These are phyloP conservation scores for Tilletia horrida DNA, from an alignment of 1,284 basidiomycete genomes.

Conservation along the genomic window DNA sequence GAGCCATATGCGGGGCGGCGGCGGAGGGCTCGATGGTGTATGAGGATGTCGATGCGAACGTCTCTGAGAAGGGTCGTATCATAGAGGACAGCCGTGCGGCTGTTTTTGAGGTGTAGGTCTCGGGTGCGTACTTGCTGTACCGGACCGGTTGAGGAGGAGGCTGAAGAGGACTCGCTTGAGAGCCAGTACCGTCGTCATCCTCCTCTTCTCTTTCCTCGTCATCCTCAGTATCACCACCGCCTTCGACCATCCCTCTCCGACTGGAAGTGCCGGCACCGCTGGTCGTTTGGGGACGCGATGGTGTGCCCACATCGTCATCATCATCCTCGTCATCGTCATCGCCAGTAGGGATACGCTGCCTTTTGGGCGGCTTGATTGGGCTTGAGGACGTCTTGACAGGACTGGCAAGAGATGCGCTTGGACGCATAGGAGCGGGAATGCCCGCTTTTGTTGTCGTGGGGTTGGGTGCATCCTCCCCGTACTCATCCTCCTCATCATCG, in stretches of 20 bases:
- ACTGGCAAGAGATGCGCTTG: conserved; percentile 7
- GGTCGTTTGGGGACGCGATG: too few species aligned
- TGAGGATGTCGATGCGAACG: conserved; percentile 19
- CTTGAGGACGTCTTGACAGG: conserved; percentile 8
- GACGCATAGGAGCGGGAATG: conserved; percentile 3
- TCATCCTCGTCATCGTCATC: neutral
- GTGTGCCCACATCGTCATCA: neutral
- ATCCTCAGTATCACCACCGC: neutral
- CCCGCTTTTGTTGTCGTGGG: conserved; percentile 3
- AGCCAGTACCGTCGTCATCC: neutral
- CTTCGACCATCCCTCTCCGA: too few species aligned
- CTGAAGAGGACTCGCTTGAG: neutral
- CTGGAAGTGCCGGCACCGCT: too few species aligned
- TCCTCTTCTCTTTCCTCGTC: neutral
- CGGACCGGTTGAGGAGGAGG: conserved; percentile 5
- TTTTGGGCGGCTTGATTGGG: neutral
- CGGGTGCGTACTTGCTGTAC: conserved; percentile 10
- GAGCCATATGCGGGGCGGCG: conserved; percentile 80
- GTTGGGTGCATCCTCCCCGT: conserved; percentile 16
- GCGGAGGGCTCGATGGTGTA: conserved; percentile 78
- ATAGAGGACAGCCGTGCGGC: conserved; percentile 15
- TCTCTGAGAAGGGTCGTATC: conserved; percentile 20
- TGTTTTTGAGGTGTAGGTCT: conserved; percentile 21
- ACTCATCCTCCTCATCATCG: conserved; percentile 26
- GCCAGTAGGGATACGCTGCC: neutral